Conservation (phyloP, 2,329 filamentous ascomycete species). For the Elsinoe fawcettii region DNA sequence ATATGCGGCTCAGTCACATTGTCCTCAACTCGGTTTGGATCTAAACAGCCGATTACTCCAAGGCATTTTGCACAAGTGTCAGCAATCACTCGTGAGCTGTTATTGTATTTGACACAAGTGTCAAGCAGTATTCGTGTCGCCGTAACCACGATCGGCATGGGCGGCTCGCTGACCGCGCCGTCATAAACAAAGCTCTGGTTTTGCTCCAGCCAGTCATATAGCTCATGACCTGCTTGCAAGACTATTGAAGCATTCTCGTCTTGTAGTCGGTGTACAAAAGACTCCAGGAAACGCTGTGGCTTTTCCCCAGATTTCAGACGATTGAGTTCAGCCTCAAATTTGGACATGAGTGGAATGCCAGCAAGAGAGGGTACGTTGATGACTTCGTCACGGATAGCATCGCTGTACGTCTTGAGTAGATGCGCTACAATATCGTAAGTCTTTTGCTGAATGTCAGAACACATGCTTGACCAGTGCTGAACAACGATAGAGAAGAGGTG, state of each 20-base stretch:
- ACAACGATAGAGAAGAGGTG: slow-evolving; percentile 84
- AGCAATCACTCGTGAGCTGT: slow-evolving; percentile 58
- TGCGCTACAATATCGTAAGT: slow-evolving; percentile 57
- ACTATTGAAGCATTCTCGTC: slow-evolving; percentile 86
- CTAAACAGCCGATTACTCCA: slow-evolving; percentile 82
- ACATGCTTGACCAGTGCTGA: slow-evolving; percentile 67
- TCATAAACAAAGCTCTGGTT: slow-evolving; percentile 75
- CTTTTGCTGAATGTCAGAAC: slow-evolving; percentile 49
- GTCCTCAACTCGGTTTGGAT: slow-evolving; percentile 80
- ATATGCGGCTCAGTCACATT: slow-evolving; percentile 73
- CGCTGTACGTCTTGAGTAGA: slow-evolving; percentile 56
- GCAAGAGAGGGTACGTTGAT: slow-evolving; percentile 70
- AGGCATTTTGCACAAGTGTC: slow-evolving; percentile 72
- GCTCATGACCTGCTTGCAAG: slow-evolving; percentile 68
- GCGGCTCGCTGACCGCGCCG: slow-evolving; percentile 73
- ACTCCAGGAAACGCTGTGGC: slow-evolving; percentile 56
- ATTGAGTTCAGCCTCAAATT: slow-evolving; percentile 59
- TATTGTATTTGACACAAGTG: slow-evolving; percentile 72
- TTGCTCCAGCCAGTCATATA: slow-evolving; percentile 61
- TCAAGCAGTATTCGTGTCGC: slow-evolving; percentile 76
- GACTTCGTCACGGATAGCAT: slow-evolving; percentile 58
- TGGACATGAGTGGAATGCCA: slow-evolving; percentile 59
- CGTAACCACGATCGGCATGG: slow-evolving; percentile 62
- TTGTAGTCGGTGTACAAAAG: slow-evolving; percentile 64
- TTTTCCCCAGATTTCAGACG: slow-evolving; percentile 59